These are phyloP conservation scores for Lachnellula arida DNA, from an alignment of 2,329 filamentous ascomycete genomes.

Conservation along the genomic window DNA sequence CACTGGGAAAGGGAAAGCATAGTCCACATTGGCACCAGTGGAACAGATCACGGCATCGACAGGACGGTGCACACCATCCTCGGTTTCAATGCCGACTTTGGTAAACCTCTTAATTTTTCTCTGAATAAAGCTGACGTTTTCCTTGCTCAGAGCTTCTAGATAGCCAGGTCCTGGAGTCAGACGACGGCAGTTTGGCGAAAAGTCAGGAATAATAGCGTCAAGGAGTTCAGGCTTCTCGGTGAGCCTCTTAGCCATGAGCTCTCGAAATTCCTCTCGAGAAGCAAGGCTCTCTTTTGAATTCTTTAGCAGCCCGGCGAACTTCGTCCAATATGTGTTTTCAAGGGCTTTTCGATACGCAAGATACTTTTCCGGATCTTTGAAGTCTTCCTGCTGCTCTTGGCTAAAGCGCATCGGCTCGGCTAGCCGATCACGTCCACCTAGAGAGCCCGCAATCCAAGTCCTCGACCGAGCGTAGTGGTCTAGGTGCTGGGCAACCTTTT, in stretches of 20 bases:
- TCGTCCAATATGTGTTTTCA: conserved; percentile 36
- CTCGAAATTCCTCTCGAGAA: conserved; percentile 42
- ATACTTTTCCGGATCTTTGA: conserved; percentile 35
- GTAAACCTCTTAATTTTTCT: conserved; percentile 54
- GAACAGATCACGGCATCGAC: conserved; percentile 63
- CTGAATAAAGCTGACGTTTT: conserved; percentile 56
- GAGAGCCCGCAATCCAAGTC: conserved; percentile 64
- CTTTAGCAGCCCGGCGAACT: conserved; percentile 50
- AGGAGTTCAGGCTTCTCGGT: conserved; percentile 51
- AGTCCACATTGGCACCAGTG: conserved; percentile 58
- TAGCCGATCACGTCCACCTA: conserved; percentile 49
- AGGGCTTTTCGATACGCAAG: conserved; percentile 39
- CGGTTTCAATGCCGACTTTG: conserved; percentile 52
- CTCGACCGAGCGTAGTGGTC: conserved; percentile 39
- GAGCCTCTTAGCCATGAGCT: conserved; percentile 51
- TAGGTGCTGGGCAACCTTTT: conserved; percentile 14
- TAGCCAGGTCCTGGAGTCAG: conserved; percentile 64
- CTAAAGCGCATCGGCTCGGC: neutral
- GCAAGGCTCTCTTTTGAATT: conserved; percentile 45
- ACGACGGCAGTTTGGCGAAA: conserved; percentile 59
- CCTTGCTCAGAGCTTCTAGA: conserved; percentile 55
- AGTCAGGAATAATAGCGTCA: conserved; percentile 54
- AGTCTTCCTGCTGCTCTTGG: conserved; percentile 34
- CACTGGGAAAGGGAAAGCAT: conserved; percentile 55
- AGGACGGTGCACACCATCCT: conserved; percentile 48